Base-by-base conservation (phyloP, 2,329 filamentous ascomycete species). In the Xylariaceae sp. region DNA sequence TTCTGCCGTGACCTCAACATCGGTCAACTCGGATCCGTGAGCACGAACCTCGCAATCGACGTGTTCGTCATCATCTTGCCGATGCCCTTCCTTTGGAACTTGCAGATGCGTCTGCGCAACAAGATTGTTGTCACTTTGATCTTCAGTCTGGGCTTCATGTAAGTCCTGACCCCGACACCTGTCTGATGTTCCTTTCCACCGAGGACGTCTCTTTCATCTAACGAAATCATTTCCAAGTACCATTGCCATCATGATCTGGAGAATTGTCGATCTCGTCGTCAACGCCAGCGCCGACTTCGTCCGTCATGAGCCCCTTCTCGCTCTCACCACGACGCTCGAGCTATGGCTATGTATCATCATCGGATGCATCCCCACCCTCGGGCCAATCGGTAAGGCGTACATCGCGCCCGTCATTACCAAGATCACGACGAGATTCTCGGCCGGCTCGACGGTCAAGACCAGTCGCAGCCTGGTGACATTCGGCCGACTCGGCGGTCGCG, bases 41-140 rank as follows among this genome's bases (percentile, higher is more conserved):
- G 29, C 35, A 47, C 30, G 9, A 47, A 51, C 29, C 40, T 51
- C n/a, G 39, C 39, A 3, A 19, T 54, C 11, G 51, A 54, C 39
- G 8, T 50, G 1, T 39, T n/a, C 32, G 27, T 54, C 19, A 41
- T 50, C 27, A 7, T 48, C 26, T 27, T 54, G 19, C 51, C 51
- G 7, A 54, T 50, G 40, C 51, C 51, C 1, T 48, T 49, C 27
- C 27, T 54, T 3, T 54, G 35, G 35, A 37, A 37, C 8, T 11
- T 37, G 35, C 35, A 37, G 35, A 37, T 37, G 35, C 35, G 35
- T 3, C 8, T 37, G 4, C 35, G 35, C 8, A 37, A 37, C 8
- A 37, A 37, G 35, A 11, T 11, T 11, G 35, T 37, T 3, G 12
- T 37, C 35, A 37, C 35, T 11, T 11, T 37, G 8, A 11, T 37